These are phyloP conservation scores for Moniliophthora roreri DNA, from an alignment of 1,284 basidiomycete species.

Conservation along the genomic window DNA sequence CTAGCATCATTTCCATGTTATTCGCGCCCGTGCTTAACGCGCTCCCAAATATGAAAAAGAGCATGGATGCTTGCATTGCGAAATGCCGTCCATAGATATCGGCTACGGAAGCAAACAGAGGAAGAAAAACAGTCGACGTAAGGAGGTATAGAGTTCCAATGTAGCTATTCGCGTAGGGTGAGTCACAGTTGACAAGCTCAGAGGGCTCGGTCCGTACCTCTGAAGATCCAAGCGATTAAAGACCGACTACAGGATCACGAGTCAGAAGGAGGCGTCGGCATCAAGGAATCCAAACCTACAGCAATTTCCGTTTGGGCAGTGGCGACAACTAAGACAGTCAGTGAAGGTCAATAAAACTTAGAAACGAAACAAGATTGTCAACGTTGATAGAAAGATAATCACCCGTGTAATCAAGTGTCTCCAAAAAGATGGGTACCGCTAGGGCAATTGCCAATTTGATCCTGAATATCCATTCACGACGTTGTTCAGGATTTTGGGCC, in stretches of 20 bases:
- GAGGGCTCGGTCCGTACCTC: slow-evolving; percentile 31
- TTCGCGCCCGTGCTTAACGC: slow-evolving; percentile 44
- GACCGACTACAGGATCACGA: slow-evolving; percentile 31
- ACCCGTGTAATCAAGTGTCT: slow-evolving; percentile 44
- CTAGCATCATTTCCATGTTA: slow-evolving; percentile 42
- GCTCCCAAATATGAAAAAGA: slow-evolving; percentile 47
- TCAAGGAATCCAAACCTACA: slow-evolving; percentile 24
- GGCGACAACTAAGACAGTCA: slow-evolving; percentile 42
- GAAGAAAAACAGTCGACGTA: slow-evolving; percentile 50
- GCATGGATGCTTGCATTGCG: slow-evolving; percentile 41
- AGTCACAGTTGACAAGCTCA: slow-evolving; percentile 14
- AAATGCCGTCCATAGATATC: slow-evolving; percentile 42
- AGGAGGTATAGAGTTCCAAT: slow-evolving; percentile 45
- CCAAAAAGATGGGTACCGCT: slow-evolving; percentile 27
- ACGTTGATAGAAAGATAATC: slow-evolving; percentile 2
- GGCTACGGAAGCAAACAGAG: slow-evolving; percentile 47
- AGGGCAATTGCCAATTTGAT: slow-evolving; percentile 25
- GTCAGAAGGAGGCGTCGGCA: neutral
- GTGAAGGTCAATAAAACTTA: neutral
- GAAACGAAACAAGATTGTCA: neutral
- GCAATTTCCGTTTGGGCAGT: slow-evolving; percentile 53
- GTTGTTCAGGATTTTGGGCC: neutral
- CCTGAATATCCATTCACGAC: slow-evolving; percentile 8
- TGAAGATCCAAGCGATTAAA: slow-evolving; percentile 47
- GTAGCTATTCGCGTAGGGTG: slow-evolving; percentile 20